Evolutionary conservation across 2,329 filamentous ascomycete genomes (phyloP).

Genomic region (Chaetomiaceae sp.): DNA sequence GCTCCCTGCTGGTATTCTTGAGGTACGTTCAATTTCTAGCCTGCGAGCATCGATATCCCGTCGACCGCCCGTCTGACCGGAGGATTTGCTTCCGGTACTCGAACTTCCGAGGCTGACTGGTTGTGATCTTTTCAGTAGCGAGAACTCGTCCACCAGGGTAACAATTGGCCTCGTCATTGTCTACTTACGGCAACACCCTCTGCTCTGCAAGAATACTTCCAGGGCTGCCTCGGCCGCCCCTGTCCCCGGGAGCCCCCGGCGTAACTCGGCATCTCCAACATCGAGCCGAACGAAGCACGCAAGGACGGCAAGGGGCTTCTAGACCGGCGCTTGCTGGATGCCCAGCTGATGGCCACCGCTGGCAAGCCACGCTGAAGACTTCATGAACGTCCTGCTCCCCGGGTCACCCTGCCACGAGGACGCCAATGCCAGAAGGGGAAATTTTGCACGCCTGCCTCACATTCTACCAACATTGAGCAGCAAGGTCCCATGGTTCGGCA

Average conservation of each 20-base stretch:
- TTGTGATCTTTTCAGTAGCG: constrained; percentile 4
- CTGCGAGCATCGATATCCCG: not conserved
- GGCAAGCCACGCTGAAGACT: not conserved
- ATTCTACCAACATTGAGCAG: not conserved
- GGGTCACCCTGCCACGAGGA: not conserved
- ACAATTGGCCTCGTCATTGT: not conserved
- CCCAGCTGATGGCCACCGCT: not conserved
- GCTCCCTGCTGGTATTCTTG: not conserved
- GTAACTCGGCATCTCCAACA: not conserved
- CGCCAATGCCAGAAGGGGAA: not conserved
- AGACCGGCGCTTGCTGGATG: not conserved
- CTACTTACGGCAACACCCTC: too few species aligned
- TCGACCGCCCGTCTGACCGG: not conserved
- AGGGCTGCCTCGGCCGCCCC: not conserved
- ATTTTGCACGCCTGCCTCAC: not conserved
- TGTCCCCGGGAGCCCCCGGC: too few species aligned
- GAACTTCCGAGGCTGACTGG: constrained; percentile 11
- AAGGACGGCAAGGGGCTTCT: not conserved
- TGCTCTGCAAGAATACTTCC: not conserved
- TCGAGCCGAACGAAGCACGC: not conserved
- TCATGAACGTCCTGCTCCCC: not conserved
- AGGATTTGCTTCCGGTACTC: constrained; percentile 14
- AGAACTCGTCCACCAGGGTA: not conserved
- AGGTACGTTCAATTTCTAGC: constrained; percentile 8
- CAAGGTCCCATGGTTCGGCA: not conserved